Base-by-base conservation (phyloP, 1,139 yeast species). In the Saccharomyces hybrid region DNA sequence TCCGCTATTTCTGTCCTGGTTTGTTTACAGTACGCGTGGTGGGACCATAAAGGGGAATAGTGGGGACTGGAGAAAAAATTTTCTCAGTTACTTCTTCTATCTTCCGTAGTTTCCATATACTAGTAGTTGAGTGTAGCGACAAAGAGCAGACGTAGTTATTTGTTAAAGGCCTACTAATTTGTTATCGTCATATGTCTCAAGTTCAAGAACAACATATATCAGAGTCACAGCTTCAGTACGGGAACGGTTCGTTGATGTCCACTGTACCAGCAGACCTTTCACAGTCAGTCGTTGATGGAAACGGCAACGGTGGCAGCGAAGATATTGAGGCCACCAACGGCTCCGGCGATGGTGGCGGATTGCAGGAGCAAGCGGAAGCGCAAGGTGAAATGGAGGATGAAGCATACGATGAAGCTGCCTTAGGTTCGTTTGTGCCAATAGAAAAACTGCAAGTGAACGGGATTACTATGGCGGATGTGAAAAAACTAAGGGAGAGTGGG, bases 401-500 rank as follows among this genome's bases (percentile, higher is more conserved):
- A 2, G 78, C 72, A 11, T 79, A 71, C 4, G 78, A 74, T 4
- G 80, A 76, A 14, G 77, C 70, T 16, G 71, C 72, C 1, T 66
- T 75, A 38, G 75, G 69, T 5, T 73, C 74, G 48, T 68, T 69
- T 56, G 69, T 68, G 7, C 72, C 68, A 6, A 48, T 69, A 34
- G 68, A 66, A 71, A 58, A 81, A 50, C 59, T 75, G 46, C 72
- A 88, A 72, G 96, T 96, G 25, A 88, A 89, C 65, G 99, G 99
- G 11, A 90, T 95, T 58, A 80, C 93, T 13, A 69, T 82, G 5
- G 78, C 83, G 27, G 99, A 95, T 69, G 78, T 93, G 62, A 83
- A 81, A 60, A 91, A 89, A 69, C 77, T 95, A 54, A 80, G 83
- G 61, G 90, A 87, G 48, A 88, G 86, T 38, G 97, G 98, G 1